Evolutionary conservation across 2,329 filamentous ascomycete species (phyloP).

Genomic region (Claviceps sp.): DNA sequence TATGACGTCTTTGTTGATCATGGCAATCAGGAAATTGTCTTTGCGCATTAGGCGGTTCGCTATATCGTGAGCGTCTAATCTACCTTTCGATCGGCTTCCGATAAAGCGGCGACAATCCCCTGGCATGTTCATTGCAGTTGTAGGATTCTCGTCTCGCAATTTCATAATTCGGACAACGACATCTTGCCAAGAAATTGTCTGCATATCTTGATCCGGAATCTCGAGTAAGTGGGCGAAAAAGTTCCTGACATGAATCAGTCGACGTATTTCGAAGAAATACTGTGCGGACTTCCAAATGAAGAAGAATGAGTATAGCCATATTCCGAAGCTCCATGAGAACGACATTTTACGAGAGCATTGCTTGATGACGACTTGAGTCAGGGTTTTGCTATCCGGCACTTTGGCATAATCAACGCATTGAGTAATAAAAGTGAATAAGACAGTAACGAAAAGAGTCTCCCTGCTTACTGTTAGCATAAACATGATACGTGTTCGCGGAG

Average conservation of each 20-base stretch:
- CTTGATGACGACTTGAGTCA: constrained; percentile 45
- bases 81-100: constrained; percentile 79
- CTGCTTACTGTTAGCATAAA: constrained; percentile 24
- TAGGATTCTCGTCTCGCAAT: constrained; percentile 73
- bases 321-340: constrained; percentile 58
- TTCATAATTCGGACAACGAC: constrained; percentile 77
- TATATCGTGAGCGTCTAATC: constrained; percentile 92
- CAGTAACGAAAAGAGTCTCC: constrained; percentile 69
- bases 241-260: constrained; percentile 65
- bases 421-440: constrained; percentile 69
- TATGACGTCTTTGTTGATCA: constrained; percentile 93
- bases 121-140: constrained; percentile 50
- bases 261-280: constrained; percentile 58
- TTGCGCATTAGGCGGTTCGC: constrained; percentile 92
- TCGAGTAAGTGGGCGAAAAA: constrained; percentile 76
- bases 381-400: constrained; percentile 49
- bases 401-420: constrained; percentile 76
- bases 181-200: constrained; percentile 89
- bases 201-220: constrained; percentile 73
- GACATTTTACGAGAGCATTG: constrained; percentile 69
- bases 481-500: neutral
- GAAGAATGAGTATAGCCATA: constrained; percentile 78
- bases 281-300: constrained; percentile 72
- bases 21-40: constrained; percentile 91
- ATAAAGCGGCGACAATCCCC: constrained; percentile 42